Base-by-base conservation (phyloP, 1,284 basidiomycete species). In the Ceratobasidium sp. region DNA sequence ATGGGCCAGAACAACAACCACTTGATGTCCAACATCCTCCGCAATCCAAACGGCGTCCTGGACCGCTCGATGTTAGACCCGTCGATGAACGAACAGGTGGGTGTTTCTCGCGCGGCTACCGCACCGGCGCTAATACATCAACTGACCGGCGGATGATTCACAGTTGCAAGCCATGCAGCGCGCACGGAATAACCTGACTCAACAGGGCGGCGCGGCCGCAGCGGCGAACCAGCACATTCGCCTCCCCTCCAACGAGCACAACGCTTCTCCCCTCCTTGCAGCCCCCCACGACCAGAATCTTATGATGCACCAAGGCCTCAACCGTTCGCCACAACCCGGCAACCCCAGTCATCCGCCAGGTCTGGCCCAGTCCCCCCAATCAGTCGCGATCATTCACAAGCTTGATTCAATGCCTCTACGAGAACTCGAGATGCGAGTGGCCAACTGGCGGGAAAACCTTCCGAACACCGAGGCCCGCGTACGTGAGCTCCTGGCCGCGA, bases 241-340 rank as follows among this genome's bases (percentile, higher is more conserved):
- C 7, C 68, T 60, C 54, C 68, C 68, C 42, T 39, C 33, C 15
- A 31, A 60, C 54, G 68, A 39, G 5, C 68, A 71, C 42, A 71
- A 71, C 26, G 8, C 58, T 20, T 71, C 68, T 33, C 68, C 68
- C n/a, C 68, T 71, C 42, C 68, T 71, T 51, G 2, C 53, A 4
- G 68, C 67, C n/a, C 63, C 64, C 20, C 68, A 71, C 26, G 68
- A 71, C 11, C 68, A 58, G 13, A 71, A 71, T 42, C 8, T 37
- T 23, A 47, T 58, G 54, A 71, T 71, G 68, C 35, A 58, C 11
- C 39, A 39, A 7, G 54, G n/a, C 42, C 68, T 71, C 39, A 71
- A 71, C 26, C 68, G 68, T 23, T 71, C 68, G 28, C 68, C 68
- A 23, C 68, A 71, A 60, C 68, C 68, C 23, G 68, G 54, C 33